Evolutionary conservation across 345 rosid species (phyloP).

Genomic region (Aurinia saxatilis): DNA sequence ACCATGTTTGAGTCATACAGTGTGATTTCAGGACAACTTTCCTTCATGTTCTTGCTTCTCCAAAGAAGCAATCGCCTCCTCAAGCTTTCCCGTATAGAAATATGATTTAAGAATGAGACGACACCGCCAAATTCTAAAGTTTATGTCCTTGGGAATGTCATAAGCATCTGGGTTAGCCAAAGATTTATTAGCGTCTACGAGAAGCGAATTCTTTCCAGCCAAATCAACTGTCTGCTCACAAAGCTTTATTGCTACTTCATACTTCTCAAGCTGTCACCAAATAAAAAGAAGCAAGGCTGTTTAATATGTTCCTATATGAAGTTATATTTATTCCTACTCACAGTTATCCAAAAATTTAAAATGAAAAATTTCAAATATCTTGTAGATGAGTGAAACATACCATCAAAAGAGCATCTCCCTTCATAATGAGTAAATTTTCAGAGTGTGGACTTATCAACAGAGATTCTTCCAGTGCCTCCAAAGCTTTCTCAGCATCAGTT

Average conservation of each 20-base stretch:
- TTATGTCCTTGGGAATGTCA: constrained; percentile 35
- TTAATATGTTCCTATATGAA: not conserved
- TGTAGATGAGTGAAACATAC: constrained; percentile 37
- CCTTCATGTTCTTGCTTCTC: constrained; percentile 67
- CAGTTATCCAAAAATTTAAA: no score
- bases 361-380: not conserved
- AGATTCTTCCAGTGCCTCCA: constrained; percentile 65
- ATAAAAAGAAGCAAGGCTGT: constrained; percentile 10
- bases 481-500: constrained; percentile 47
- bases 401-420: constrained; percentile 70
- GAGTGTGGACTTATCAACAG: constrained; percentile 53
- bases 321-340: not conserved
- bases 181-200: constrained; percentile 16
- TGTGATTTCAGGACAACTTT: no score
- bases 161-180: constrained; percentile 32
- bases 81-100: constrained; percentile 82
- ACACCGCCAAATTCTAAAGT: constrained; percentile 62
- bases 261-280: constrained; percentile 63
- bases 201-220: constrained; percentile 58
- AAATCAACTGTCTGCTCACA: constrained; percentile 73
- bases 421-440: constrained; percentile 77
- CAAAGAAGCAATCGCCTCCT: constrained; percentile 65
- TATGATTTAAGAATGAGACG: constrained; percentile 59
- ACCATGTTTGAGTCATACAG: no score
- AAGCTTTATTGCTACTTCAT: constrained; percentile 76